A percentile compares a stretch with the other conserved stretches of the same genome.
These are phyloP conservation scores for Datisca glomerata DNA, from an alignment of 306 rosid species.

Conservation along the genomic window DNA sequence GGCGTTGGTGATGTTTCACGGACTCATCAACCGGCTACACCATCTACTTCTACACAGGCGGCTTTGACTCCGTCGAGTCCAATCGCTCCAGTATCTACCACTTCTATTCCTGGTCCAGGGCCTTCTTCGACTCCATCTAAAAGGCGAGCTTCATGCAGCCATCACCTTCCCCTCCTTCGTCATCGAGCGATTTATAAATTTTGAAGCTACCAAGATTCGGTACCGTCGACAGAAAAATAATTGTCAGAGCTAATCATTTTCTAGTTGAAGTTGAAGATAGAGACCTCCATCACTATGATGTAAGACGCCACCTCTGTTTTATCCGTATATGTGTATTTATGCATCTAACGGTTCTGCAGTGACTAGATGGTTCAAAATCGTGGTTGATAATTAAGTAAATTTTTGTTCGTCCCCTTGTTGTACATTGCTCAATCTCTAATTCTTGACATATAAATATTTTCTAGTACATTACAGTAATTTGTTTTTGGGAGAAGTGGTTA, in stretches of 20 bases:
- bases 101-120: neutral
- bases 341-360: too few species aligned
- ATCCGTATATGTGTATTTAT: too few species aligned
- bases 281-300: conserved; percentile 37
- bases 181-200: conserved; percentile 17
- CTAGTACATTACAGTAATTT: too few species aligned
- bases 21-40: neutral
- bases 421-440: too few species aligned
- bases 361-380: too few species aligned
- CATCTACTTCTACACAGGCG: neutral
- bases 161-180: conserved; percentile 2
- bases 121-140: too few species aligned
- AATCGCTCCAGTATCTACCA: conserved; percentile 7
- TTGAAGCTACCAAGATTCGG: conserved; percentile 42
- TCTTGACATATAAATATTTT: too few species aligned
- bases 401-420: too few species aligned
- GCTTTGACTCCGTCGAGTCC: neutral
- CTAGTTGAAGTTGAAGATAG: conserved; percentile 17
- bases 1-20: conserved; percentile 4
- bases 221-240: conserved; percentile 4
- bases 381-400: too few species aligned
- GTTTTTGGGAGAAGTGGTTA: too few species aligned
- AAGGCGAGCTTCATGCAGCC: conserved; percentile 11
- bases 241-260: conserved; percentile 56
- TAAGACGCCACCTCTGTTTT: too few species aligned